Base-by-base conservation (phyloP, 2,329 filamentous ascomycete species). In the Rutstroemia sp. region DNA sequence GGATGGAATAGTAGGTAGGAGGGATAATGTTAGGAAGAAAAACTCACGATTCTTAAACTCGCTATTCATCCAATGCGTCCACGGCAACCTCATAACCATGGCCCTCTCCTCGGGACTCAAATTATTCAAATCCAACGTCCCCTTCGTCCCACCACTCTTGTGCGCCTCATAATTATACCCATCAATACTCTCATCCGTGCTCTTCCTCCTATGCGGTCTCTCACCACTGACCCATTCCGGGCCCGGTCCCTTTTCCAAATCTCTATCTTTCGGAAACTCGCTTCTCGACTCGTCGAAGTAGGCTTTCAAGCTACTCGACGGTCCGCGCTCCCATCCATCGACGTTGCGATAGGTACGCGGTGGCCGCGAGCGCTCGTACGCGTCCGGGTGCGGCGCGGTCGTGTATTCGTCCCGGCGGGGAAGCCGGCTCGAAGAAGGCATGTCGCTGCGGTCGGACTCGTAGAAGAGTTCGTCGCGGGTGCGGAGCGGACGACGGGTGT, bases 41-140 rank as follows among this genome's bases (percentile, higher is more conserved):
- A 7, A 55, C 52, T 55, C 5, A 55, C 52, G 70, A 64, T 78
- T 74, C 69, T 77, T 77, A 58, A 75, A 61, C 49, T 71, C 63
- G 7, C 73, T 75, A 63, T 76, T 72, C 75, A 77, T 77, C 75
- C 74, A 77, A 34, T 74, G 68, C 3, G 71, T 73, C 66, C 73
- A 70, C 2, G 75, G 75, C 21, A 77, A 66, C 38, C 75, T 71
- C 67, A 77, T 68, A 9, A 76, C 73, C 56, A 76, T 66, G 4
- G 67, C 69, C 63, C 72, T 73, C 61, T 77, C 73, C 53, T 74
- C 66, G 1, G 66, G 63, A 5, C 67, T 72, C 44, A 77, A 60
- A 38, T 68, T 65, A 25, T 71, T 69, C 70, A 74, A 75, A 54
- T 75, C 68, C 18, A 75, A 50, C 12, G 56, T 60, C 38, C 52